Base-by-base conservation (phyloP, 208 protist genomes). In the Trypanosoma congolense region DNA sequence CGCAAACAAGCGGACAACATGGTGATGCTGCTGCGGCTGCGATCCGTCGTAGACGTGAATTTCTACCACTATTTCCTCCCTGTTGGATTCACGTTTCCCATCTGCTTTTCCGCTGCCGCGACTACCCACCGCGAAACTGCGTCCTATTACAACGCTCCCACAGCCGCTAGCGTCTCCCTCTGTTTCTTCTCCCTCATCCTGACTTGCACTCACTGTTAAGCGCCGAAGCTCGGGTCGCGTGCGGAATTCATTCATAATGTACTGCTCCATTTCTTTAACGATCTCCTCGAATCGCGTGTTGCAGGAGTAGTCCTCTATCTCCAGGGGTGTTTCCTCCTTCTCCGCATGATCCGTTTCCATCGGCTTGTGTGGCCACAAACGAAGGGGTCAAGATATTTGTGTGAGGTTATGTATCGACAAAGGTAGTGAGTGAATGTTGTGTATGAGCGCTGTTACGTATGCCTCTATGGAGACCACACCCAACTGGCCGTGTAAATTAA, bases 251-350 rank as follows among this genome's bases (percentile, higher is more conserved):
- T 69, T 19, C 4, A 72, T 49, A 21, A 89, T 42, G 48, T 80
- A 84, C 6, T 50, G 66, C 51, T 86, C 75, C 24, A 90, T 74
- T 14, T 71, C 56, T 6, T 70, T 54, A 19, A 90, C 76, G 49
- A 75, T 50, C 22, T 67, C 58, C 54, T 90, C 78, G 55, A 90
- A 90, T 29, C 44, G 64, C 29, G 77, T 90, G 22, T 68, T 71
- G 49, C 78, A 90, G 16, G 78, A 84, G 68, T 82, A 90, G 61
- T 90, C 83, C 24, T 76, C 60, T 55, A 90, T 86, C 40, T 78
- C 75, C 19, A 90, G 71, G 19, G 83, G 79, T 21, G 78, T 61
- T 43, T 86, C 82, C 46, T 80, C 66, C n/a, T n/a, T n/a, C 10
- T 61, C 58, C 0, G 16, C 49, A 18, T 47, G 25, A 4, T 40